phyloP scores from a whole-genome alignment of 768 basidiomycete species.

The Coprinopsis strossmayeri region DNA sequence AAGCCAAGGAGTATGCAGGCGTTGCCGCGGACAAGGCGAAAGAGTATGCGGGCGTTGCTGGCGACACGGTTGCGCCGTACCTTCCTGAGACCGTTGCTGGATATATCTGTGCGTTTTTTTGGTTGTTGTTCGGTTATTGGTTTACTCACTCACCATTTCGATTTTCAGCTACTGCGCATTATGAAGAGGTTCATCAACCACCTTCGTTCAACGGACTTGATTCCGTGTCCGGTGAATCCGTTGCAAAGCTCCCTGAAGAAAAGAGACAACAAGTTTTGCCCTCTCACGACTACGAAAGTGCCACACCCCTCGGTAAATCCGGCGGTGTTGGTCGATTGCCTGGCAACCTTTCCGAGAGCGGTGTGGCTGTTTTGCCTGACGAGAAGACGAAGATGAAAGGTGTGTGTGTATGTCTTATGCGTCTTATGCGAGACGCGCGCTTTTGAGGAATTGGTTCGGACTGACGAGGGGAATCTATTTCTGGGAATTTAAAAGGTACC shows the following conservation, averaged over 20 bases:
- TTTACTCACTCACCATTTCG: background rate
- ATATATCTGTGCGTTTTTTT: background rate
- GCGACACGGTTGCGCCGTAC: background rate
- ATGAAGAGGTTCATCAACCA: background rate
- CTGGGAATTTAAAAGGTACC: no score
- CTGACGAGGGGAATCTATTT: no score
- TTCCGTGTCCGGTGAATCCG: background rate
- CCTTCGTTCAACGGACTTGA: background rate
- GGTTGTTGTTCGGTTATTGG: background rate
- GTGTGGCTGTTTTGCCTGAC: constrained; percentile 43
- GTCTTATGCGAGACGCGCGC: background rate
- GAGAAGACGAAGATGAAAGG: constrained; percentile 19
- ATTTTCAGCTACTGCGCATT: background rate
- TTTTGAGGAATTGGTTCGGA: no score
- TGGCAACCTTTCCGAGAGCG: constrained; percentile 35
- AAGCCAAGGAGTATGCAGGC: background rate
- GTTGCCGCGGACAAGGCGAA: constrained; percentile 1
- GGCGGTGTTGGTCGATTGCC: constrained; percentile 45
- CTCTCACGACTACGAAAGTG: background rate
- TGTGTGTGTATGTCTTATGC: background rate
- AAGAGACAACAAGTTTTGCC: background rate
- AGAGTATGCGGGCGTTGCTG: background rate
- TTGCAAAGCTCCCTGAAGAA: constrained; percentile 1
- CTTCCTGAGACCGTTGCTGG: background rate
- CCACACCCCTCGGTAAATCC: background rate